Evolutionary conservation across 768 basidiomycete species (phyloP), one percentile per base, ranked within the genome.

Genomic region (Tulasnella sp.): DNA sequence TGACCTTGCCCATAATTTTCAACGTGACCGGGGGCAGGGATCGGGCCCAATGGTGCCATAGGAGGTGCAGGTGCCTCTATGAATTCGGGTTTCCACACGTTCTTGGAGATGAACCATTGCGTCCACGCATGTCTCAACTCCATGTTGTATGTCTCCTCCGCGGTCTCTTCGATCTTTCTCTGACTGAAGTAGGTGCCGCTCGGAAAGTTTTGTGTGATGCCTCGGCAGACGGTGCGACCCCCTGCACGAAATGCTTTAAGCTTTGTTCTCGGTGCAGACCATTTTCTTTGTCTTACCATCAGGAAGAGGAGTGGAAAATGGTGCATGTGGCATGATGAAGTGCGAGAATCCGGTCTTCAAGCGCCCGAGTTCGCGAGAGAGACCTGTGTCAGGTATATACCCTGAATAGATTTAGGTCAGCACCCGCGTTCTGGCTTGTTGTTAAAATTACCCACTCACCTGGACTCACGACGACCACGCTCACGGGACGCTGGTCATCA

Each of bases 351-450:
- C 21, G 2, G 49, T 24, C 4, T 21, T 31, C 19, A 55, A 11
- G 9, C 25, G 22, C 0, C 44, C 24, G 8, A 51, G 41, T 1
- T 63, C 61, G 21, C 66, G 62, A 11, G 49, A 25, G 4, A 67
- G 59, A 5, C 50, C 58, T 0, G 66, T 64, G 5, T 61, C 56
- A 0, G 66, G 66, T 1, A 67, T 62, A 49, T 66, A 67, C 15
- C 66, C 66, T 66, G 44, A 11, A 8, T 11, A 12, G 25, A 46
- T 44, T 19, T 2, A 27, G 3, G 8, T n/a, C n/a, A n/a, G n/a
- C n/a, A n/a, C n/a, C n/a, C 49, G 42, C 19, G 42, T 43, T 43
- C 12, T 43, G 12, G 42, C 12, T 43, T 12, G 19, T 12, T 43
- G n/a, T n/a, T n/a, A n/a, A n/a, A n/a, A n/a, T n/a, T 1, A 15